Conservation (phyloP, 2,329 filamentous ascomycete species). For the Claviceps capensis region DNA sequence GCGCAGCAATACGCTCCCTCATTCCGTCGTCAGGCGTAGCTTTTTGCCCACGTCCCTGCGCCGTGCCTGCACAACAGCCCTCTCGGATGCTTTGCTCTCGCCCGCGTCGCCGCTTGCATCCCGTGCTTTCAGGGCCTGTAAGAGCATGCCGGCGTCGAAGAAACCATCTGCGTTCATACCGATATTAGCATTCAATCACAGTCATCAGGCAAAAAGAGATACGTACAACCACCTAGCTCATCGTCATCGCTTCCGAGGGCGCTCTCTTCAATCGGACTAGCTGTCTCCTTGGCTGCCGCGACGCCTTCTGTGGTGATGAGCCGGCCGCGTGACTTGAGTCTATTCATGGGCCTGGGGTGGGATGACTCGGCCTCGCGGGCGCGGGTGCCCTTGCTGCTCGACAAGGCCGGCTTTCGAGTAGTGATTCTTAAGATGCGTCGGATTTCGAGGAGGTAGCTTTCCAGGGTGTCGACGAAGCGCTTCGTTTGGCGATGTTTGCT, state of each 20-base stretch:
- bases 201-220: not conserved
- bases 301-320: conserved; percentile 44
- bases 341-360: conserved; percentile 24
- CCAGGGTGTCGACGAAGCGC: conserved; percentile 77
- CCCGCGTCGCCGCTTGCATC: conserved; percentile 37
- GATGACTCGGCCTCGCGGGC: conserved; percentile 38
- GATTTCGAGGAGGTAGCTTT: conserved; percentile 84
- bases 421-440: conserved; percentile 68
- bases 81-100: conserved; percentile 42
- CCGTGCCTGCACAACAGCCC: conserved; percentile 43
- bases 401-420: conserved; percentile 29
- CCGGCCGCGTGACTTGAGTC: conserved; percentile 59
- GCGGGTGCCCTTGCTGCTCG: conserved; percentile 29
- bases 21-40: conserved; percentile 30
- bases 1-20: not conserved
- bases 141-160: conserved; percentile 91
- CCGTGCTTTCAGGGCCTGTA: conserved; percentile 71
- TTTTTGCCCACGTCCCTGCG: conserved; percentile 63
- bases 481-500: conserved; percentile 90
- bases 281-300: conserved; percentile 30
- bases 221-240: conserved; percentile 85
- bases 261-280: conserved; percentile 56
- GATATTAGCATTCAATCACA: conserved; percentile 13
- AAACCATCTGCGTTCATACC: conserved; percentile 61
- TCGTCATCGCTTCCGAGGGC: conserved; percentile 68